Evolutionary conservation across 371 early-diverging fungal genomes (phyloP), one percentile per base, ranked within the genome.

Genomic region (Actinomortierella ambigua): DNA sequence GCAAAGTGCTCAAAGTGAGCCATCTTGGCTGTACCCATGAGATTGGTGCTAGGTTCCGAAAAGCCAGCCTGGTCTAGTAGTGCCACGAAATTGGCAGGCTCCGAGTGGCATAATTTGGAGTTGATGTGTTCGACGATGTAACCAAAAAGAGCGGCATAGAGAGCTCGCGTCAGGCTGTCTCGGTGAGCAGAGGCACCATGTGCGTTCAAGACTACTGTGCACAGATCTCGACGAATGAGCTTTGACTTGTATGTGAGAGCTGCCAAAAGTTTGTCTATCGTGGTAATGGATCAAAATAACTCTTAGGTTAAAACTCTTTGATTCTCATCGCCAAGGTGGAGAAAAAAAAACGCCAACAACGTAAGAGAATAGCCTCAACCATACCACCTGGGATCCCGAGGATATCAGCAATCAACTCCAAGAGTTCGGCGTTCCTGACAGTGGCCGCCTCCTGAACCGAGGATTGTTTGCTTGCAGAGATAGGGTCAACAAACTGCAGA

Each of bases 71-170:
- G 81, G 62, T 93, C 91, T 24, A 92, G 67, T 1, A 93, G 54
- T 15, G 89, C 89, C 34, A 94, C 83, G 59, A 91, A 90, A 66
- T 89, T 90, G 46, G 81, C 81, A 2, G 86, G 81, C n/a, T 83
- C 78, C 4, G 86, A 85, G 42, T 79, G 82, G 68, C 88, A 86
- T 24, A 95, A 80, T 42, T 90, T 87, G 22, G 79, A 76, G 76
- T 97, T 97, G 75, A 95, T 82, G 53, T 89, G 89, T 67, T 96
- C 97, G 18, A 95, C 86, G 22, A 98, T 68, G 93, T 95, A 97
- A 17, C 88, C 82, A 66, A 95, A 90, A 34, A 96, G 69, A 14
- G 95, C 83, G 9, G 88, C 86, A 70, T 96, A 96, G 7, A 97
- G 82, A 9, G 85, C 79, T 40, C 83, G 79, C 3, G 93, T 92